Evolutionary conservation across 73 alveolate genomes (phyloP), one percentile per base, ranked within the genome.

Genomic region (Paramecium sexaurelia): DNA sequence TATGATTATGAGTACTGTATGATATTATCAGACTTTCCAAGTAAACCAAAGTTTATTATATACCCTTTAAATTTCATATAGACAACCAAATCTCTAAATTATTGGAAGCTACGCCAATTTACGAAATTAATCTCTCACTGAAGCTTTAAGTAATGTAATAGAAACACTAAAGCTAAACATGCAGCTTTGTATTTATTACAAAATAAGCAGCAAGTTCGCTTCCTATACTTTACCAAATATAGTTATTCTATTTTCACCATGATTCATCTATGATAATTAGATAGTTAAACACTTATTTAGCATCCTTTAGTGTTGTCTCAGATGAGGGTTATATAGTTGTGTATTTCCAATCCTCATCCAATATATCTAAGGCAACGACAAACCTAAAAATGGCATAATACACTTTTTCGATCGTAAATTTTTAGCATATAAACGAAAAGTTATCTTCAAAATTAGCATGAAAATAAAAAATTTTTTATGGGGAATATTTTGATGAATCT

Each of bases 311-410:
- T 11, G 96, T 92, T 32, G 55, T 47, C 15, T 93, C 95, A 20
- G 98, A 95, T 27, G 92, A 91, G 11, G 98, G 95, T 27, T 47
- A 36, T 10, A 84, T 83, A 26, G 94, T 93, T 89, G 92, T 94
- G 47, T 97, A 97, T 5, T 96, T 84, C n/a, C n/a, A n/a, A n/a
- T 3, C 99, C 98, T 90, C 96, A 97, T 26, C 99, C 99, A 5
- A 99, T 99, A 82, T 97, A 97, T 86, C 97, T 99, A 1, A 97
- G n/a, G n/a, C n/a, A n/a, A n/a, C n/a, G n/a, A n/a, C n/a, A n/a
- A n/a, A n/a, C n/a, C 56, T 61, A 33, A 35, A 1, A 71, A 33
- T 36, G 35, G 10, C 1, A 36, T 29, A 33, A 0, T 71, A 37
- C 11, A 26, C n/a, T 47, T 5, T 5, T 6, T 3, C 17, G 35